Conservation (phyloP, 257 asterid genomes). For the Eustoma russellianum region DNA sequence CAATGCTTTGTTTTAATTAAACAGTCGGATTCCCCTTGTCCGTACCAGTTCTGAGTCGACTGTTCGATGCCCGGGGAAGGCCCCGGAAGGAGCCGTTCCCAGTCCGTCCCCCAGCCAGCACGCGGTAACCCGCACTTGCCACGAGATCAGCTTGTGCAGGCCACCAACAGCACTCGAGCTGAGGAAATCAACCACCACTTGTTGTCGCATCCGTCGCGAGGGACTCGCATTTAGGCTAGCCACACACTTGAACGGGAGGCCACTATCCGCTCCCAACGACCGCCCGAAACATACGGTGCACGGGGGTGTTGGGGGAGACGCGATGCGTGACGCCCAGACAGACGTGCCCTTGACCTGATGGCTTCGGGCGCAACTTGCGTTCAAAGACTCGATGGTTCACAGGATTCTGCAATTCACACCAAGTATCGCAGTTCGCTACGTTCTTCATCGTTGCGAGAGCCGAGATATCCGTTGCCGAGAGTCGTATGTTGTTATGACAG, state of each 20-base stretch:
- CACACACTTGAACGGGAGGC: too few species aligned
- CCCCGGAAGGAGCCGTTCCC: too few species aligned
- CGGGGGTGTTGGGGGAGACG: not conserved
- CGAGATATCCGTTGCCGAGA: not conserved
- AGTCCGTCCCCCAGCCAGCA: not conserved
- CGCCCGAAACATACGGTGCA: too few species aligned
- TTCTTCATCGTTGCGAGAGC: not conserved
- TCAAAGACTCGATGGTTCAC: slow-evolving; percentile 55
- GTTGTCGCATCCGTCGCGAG: too few species aligned
- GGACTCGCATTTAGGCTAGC: too few species aligned
- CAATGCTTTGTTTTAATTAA: slow-evolving; percentile 58
- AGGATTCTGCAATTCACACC: slow-evolving; percentile 58
- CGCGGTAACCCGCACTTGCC: slow-evolving; percentile 4
- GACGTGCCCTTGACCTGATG: slow-evolving; percentile 9
- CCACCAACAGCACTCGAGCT: not conserved
- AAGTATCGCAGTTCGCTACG: slow-evolving; percentile 24
- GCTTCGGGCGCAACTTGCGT: slow-evolving; percentile 49
- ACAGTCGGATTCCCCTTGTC: slow-evolving; percentile 48
- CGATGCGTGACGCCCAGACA: slow-evolving; percentile 8
- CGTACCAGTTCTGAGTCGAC: not conserved
- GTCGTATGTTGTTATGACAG: not conserved
- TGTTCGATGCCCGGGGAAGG: too few species aligned
- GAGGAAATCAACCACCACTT: too few species aligned
- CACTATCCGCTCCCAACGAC: too few species aligned
- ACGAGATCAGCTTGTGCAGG: not conserved